These are phyloP conservation scores for Paxillus ammoniavirescens DNA, from an alignment of 768 basidiomycete genomes.

Conservation along the genomic window DNA sequence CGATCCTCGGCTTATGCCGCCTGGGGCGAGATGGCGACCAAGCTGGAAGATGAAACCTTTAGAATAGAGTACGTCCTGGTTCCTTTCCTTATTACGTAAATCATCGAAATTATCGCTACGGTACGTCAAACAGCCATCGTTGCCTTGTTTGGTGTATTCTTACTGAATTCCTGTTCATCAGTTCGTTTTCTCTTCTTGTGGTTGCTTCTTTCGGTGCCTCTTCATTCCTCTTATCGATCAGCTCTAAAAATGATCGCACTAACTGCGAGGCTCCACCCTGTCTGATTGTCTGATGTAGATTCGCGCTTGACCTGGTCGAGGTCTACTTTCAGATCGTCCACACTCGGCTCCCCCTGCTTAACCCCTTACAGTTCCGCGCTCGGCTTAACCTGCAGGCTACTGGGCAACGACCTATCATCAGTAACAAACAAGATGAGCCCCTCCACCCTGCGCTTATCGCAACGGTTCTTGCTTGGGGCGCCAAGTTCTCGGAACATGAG, in stretches of 20 bases:
- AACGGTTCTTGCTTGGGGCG: slow-evolving; percentile 87
- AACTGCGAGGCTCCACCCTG: slow-evolving; percentile 10
- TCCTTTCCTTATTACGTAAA: slow-evolving; percentile 33
- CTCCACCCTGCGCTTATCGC: slow-evolving; percentile 78
- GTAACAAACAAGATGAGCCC: slow-evolving; percentile 37
- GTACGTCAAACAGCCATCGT: slow-evolving; percentile 20
- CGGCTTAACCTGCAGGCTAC: slow-evolving; percentile 51
- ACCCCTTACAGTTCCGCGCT: slow-evolving; percentile 76
- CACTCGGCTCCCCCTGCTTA: slow-evolving; percentile 82
- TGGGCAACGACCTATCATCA: slow-evolving; percentile 21
- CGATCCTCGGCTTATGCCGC: slow-evolving; percentile 53
- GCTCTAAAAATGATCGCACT: slow-evolving; percentile 8
- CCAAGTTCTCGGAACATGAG: slow-evolving; percentile 91
- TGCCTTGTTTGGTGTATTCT: slow-evolving; percentile 23
- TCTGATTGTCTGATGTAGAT: slow-evolving; percentile 45
- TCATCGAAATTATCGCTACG: slow-evolving; percentile 13
- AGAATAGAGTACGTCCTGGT: slow-evolving; percentile 75
- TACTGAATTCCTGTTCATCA: slow-evolving; percentile 12
- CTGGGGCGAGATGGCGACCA: slow-evolving; percentile 76
- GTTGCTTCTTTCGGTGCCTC: slow-evolving; percentile 12
- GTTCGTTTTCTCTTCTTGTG: slow-evolving; percentile 9
- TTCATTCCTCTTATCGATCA: slow-evolving; percentile 29
- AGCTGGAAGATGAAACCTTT: slow-evolving; percentile 70
- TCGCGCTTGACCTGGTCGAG: slow-evolving; percentile 90
- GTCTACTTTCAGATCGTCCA: slow-evolving; percentile 94